Conservation (phyloP, 202 grass and related monocot species). For the Zizania palustris region DNA sequence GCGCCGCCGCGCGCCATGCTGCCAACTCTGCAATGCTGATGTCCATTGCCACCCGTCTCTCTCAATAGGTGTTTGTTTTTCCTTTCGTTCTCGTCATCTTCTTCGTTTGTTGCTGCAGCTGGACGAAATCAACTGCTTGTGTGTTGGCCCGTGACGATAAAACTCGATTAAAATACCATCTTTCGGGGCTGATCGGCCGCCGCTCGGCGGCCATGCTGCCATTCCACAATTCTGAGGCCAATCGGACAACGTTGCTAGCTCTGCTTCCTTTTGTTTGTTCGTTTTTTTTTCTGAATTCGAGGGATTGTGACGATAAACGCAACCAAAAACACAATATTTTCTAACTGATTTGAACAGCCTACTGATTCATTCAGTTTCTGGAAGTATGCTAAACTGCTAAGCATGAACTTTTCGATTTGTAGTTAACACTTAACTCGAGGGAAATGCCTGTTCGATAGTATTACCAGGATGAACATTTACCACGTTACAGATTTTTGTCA, state of each 20-base stretch:
- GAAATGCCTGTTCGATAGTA: too few relatives aligned
- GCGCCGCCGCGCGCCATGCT: constrained; percentile 34
- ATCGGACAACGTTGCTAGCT: neutral
- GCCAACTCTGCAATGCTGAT: constrained; percentile 53
- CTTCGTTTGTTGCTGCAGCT: neutral
- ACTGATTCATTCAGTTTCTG: too few relatives aligned
- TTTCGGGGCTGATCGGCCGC: constrained; percentile 41
- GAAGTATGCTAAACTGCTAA: too few relatives aligned
- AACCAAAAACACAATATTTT: constrained; percentile 8
- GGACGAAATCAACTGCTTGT: neutral
- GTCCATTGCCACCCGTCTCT: neutral
- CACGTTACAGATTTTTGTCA: too few relatives aligned
- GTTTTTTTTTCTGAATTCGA: neutral
- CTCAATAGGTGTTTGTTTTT: too few relatives aligned
- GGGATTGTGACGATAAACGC: neutral
- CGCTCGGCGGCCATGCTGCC: constrained; percentile 17
- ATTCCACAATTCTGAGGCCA: constrained; percentile 41
- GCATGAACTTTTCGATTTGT: too few relatives aligned
- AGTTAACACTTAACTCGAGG: too few relatives aligned
- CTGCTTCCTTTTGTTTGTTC: neutral
- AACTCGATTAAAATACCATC: constrained; percentile 38
- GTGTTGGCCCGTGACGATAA: constrained; percentile 43
- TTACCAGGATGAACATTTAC: too few relatives aligned
- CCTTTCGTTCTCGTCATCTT: rapidly evolving
- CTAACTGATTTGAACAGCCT: neutral